Evolutionary conservation across 2,329 filamentous ascomycete species (phyloP).

Genomic region (Penicillium sp.): DNA sequence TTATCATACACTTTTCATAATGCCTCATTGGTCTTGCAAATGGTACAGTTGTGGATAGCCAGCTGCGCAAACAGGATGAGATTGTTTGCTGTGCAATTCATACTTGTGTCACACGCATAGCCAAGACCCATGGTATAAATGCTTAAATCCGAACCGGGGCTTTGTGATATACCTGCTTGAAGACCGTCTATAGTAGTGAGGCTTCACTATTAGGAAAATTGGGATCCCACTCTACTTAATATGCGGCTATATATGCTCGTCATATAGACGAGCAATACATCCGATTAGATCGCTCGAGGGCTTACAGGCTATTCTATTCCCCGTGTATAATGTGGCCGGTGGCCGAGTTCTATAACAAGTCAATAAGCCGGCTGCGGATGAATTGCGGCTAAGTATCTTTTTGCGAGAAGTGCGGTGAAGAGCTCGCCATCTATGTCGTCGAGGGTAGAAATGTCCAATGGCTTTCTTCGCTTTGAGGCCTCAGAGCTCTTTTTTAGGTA

Average conservation of each 20-base stretch:
- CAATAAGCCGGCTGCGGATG: not conserved
- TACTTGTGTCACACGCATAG: too few relatives aligned
- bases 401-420: not conserved
- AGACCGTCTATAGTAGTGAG: not conserved
- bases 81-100: too few relatives aligned
- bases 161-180: not conserved
- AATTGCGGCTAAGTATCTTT: not conserved
- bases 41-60: too few relatives aligned
- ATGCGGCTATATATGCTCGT: too few relatives aligned
- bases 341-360: not conserved
- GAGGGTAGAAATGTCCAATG: not conserved
- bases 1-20: too few relatives aligned
- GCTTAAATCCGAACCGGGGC: not conserved
- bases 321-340: slow-evolving; percentile 7
- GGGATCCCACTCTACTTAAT: not conserved
- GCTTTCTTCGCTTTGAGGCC: not conserved
- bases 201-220: not conserved
- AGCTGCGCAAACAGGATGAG: too few relatives aligned
- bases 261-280: too few relatives aligned
- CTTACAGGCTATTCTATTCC: not conserved
- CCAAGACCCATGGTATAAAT: not conserved
- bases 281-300: too few relatives aligned
- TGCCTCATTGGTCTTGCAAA: too few relatives aligned
- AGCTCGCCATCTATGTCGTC: not conserved
- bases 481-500: not conserved